Base-by-base conservation (phyloP, 2,329 filamentous ascomycete genomes). In the Botrytis elliptica region DNA sequence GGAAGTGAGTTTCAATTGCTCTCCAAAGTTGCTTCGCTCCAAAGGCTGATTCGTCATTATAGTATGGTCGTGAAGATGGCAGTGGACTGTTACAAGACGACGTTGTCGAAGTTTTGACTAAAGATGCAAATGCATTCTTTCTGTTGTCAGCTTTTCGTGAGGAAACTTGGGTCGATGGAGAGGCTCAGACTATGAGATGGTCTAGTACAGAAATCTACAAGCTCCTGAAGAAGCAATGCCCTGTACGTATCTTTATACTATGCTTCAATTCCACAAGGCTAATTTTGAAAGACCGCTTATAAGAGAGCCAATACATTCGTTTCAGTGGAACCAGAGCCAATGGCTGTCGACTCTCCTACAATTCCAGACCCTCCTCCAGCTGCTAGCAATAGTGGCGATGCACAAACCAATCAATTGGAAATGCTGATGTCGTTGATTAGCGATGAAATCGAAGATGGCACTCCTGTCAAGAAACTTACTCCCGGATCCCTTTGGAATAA, bases 61-160 rank as follows among this genome's bases (percentile, higher is more conserved):
- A 72, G 71, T 72, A 68, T 60, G 42, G 38, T 42, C 71, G 62
- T 16, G 63, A 72, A 14, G 63, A 72, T 72, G 71, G 71, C 33
- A 42, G 71, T 40, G 71, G 71, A 33, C 22, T 72, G 29, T 29
- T 52, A 22, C 49, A 42, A 38, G 25, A 49, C 18, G 71, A 68
- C n/a, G 63, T 72, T 9, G 14, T 68, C 16, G 29, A 36, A n/a
- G 71, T 72, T 60, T 49, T 72, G 18, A 68, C 63, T 46, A 57
- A 72, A 46, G 52, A 68, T 72, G 49, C 52, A 5, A 72, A 72
- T 72, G 52, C 71, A 22, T 72, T 68, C 6, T 72, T 72, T 25
- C 71, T 72, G 14, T 38, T 68, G 9, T 68, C 71, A 3, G 49
- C 52, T 8, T 72, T 72, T 68, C 44, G 71, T 20, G 49, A 72